Percentiles rank a stretch among this genome's conserved stretches.
phyloP scores from a whole-genome alignment of 164 flowering plant species.

The Magnolia officinalis region DNA sequence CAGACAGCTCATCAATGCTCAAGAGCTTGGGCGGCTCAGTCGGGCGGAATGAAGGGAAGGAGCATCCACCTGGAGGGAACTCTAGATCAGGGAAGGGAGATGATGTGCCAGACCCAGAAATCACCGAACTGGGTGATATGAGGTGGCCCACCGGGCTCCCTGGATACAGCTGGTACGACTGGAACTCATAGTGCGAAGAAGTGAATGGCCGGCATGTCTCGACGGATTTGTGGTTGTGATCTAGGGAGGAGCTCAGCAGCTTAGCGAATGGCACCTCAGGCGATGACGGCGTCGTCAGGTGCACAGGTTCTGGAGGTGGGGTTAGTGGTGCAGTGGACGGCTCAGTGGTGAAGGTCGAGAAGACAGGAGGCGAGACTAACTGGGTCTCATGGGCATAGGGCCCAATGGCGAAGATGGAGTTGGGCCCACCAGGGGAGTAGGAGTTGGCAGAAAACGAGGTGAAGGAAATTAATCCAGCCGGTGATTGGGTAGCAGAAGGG shows the following conservation, averaged over 20 bases:
- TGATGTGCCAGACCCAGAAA: conserved; percentile 82
- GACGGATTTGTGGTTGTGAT: conserved; percentile 34
- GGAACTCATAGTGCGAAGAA: conserved; percentile 65
- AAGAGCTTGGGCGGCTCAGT: conserved; percentile 62
- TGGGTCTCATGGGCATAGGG: conserved; percentile 97
- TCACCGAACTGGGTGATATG: conserved; percentile 89
- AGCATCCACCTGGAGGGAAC: conserved; percentile 30
- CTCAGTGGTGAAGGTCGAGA: conserved; percentile 88
- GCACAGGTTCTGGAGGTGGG: conserved; percentile 91
- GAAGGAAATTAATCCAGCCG: conserved; percentile 51
- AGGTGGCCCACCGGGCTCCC: conserved; percentile 92
- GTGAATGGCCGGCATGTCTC: conserved; percentile 42
- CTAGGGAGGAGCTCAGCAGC: conserved; percentile 47
- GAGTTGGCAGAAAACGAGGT: conserved; percentile 50
- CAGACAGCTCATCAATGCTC: conserved; percentile 49
- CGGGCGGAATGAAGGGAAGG: conserved; percentile 44
- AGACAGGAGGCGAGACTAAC: conserved; percentile 92
- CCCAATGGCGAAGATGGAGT: conserved; percentile 85
- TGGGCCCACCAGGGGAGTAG: conserved; percentile 79
- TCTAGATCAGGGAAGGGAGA: conserved; percentile 86
- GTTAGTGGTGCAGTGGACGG: conserved; percentile 97
- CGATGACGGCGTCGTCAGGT: conserved; percentile 93
- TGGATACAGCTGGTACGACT: conserved; percentile 81
- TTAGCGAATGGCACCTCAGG: conserved; percentile 98
- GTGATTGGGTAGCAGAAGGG: conserved; percentile 76